phyloP scores from a whole-genome alignment of 2,329 filamentous ascomycete species.

The Neofusicoccum sp. region DNA sequence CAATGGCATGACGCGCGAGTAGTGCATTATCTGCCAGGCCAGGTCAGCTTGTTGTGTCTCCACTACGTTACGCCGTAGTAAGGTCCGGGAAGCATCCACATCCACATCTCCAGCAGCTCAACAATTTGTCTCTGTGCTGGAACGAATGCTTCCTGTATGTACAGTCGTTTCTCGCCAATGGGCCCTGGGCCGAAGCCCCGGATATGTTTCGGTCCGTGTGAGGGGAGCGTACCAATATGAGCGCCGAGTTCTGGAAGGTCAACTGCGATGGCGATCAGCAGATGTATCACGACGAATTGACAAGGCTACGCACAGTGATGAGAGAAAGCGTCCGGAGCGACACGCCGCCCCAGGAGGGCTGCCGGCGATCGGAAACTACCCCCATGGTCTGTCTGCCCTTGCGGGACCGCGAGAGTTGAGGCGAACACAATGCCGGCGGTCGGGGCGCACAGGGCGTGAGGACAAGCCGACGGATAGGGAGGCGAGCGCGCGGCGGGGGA shows the following conservation, averaged over 20 bases:
- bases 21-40: constrained; percentile 75
- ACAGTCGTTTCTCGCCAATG: background rate
- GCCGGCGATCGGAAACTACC: constrained; percentile 20
- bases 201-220: background rate
- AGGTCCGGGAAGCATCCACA: background rate
- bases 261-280: constrained; percentile 53
- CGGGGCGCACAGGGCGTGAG: background rate
- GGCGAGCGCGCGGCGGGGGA: background rate
- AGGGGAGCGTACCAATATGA: constrained; percentile 62
- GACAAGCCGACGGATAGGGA: background rate
- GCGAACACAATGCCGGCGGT: background rate
- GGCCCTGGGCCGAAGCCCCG: background rate
- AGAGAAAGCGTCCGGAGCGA: constrained; percentile 69
- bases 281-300: background rate
- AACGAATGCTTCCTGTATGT: background rate
- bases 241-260: constrained; percentile 74
- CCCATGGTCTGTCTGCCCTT: constrained; percentile 14
- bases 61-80: too few species aligned
- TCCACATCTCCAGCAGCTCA: constrained; percentile 20
- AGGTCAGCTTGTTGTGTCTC: constrained; percentile 5
- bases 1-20: constrained; percentile 89
- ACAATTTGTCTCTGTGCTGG: constrained; percentile 15
- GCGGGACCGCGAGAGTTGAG: background rate
- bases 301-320: constrained; percentile 53
- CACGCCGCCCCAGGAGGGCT: constrained; percentile 48